phyloP scores from a whole-genome alignment of 768 basidiomycete species.

The Neoboletus brunneissimus region DNA sequence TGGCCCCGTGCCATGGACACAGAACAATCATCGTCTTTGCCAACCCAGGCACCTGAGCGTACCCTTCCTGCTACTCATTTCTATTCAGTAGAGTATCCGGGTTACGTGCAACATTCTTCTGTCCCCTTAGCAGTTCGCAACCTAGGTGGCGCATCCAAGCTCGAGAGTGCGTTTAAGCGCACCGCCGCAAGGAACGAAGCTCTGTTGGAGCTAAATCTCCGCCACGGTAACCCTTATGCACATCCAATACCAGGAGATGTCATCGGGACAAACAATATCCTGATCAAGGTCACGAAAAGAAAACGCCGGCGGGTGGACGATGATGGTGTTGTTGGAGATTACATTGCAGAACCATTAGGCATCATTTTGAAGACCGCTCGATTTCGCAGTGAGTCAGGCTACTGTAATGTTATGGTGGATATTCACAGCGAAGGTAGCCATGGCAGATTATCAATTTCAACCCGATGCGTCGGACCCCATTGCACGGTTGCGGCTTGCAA shows the following conservation, averaged over 20 bases:
- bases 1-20: constrained; percentile 8
- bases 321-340: constrained; percentile 54
- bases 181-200: constrained; percentile 59
- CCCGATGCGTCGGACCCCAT: constrained; percentile 72
- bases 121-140: constrained; percentile 59
- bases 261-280: constrained; percentile 72
- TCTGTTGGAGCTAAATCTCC: constrained; percentile 72
- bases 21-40: constrained; percentile 8
- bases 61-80: constrained; percentile 58
- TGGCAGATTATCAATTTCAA: constrained; percentile 92
- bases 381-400: constrained; percentile 72
- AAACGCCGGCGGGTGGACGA: constrained; percentile 45
- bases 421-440: constrained; percentile 49
- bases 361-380: constrained; percentile 78
- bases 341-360: constrained; percentile 70
- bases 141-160: constrained; percentile 64
- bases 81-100: constrained; percentile 89
- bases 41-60: constrained; percentile 35
- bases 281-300: constrained; percentile 79
- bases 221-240: constrained; percentile 70
- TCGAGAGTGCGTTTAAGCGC: constrained; percentile 78
- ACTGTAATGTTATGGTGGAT: background rate
- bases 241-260: constrained; percentile 86
- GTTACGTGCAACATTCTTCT: constrained; percentile 67
- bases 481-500: constrained; percentile 62